Evolutionary conservation across 805 yeast genomes (phyloP).

Genomic region (Candida koratica): DNA sequence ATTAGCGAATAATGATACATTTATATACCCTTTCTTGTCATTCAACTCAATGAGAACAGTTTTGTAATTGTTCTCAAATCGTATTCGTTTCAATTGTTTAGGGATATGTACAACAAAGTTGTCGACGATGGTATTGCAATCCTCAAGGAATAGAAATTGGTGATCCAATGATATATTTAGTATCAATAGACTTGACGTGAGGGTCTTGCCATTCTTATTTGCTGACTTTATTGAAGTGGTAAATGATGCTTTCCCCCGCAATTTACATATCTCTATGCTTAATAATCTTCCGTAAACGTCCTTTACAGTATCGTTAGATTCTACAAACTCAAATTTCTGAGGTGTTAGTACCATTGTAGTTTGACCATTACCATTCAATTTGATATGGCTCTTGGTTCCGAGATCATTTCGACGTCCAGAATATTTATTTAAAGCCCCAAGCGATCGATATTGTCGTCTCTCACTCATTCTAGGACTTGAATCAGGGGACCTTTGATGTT

Average conservation of each 20-base stretch:
- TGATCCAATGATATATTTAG: conserved; percentile 6
- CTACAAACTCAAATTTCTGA: conserved; percentile 3
- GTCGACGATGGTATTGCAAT: conserved; percentile 4
- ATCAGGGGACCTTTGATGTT: no score
- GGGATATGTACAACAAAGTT: conserved; percentile 6
- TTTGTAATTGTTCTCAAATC: neutral
- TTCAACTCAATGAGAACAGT: conserved; percentile 5
- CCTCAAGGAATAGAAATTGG: conserved; percentile 6
- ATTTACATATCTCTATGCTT: conserved; percentile 3
- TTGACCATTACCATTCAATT: neutral
- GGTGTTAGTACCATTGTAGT: neutral
- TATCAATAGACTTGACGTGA: neutral
- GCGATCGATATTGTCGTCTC: no score
- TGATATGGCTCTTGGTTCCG: neutral
- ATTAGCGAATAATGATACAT: neutral
- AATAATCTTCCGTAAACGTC: conserved; percentile 8
- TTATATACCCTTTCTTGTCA: conserved; percentile 9
- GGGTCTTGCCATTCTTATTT: conserved; percentile 7
- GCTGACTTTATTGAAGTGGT: neutral
- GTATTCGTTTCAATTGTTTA: conserved; percentile 3
- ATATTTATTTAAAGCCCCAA: neutral
- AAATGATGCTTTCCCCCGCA: neutral
- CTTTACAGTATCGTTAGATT: conserved; percentile 1
- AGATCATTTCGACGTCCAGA: conserved; percentile 2
- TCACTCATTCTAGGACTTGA: no score